Base-by-base conservation (phyloP, 768 basidiomycete species). In the Hydnum rufescens region DNA sequence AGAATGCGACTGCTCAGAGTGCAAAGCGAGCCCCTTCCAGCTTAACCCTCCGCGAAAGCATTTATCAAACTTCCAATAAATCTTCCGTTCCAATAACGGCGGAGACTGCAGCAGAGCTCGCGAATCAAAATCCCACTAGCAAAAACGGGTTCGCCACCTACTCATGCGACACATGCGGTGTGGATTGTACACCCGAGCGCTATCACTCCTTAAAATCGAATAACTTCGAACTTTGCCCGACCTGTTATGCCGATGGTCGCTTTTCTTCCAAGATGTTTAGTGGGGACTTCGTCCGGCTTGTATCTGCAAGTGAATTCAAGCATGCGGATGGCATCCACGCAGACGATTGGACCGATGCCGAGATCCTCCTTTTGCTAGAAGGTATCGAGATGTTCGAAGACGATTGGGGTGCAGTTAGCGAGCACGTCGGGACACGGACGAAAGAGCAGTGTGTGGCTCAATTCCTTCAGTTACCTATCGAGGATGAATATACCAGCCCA, bases 351-450 rank as follows among this genome's bases (percentile, higher is more conserved):
- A 72, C 77, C 1, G 92, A 95, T 62, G 82, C 90, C 62, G 95
- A 99, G 65, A 72, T 81, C 19, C 66, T 99, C 5, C 66, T 85
- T 4, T 70, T 99, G 3, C 72, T 99, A n/a, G 95, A 99, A 64
- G 95, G 81, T 16, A 76, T 99, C 42, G 95, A 99, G 66, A 95
- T 99, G 87, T 88, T 80, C 64, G 89, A 95, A 58, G 93, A 97
- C 60, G 93, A 96, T 61, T 99, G 93, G 93, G 77, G 78, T 22
- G 74, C 77, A 48, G 79, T 97, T 57, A 82, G 92, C 58, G 85
- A 89, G 58, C 92, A 97, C 62, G 90, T 99, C 46, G 84, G 82
- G 8, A 85, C 89, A 25, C 72, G 93, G 42, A 80, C 81, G 2
- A 81, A 88, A 23, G 92, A 97, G 60, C 88, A 95, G 64, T 97